These are phyloP conservation scores for Verticillium nubilum DNA, from an alignment of 2,329 filamentous ascomycete species.

Conservation along the genomic window DNA sequence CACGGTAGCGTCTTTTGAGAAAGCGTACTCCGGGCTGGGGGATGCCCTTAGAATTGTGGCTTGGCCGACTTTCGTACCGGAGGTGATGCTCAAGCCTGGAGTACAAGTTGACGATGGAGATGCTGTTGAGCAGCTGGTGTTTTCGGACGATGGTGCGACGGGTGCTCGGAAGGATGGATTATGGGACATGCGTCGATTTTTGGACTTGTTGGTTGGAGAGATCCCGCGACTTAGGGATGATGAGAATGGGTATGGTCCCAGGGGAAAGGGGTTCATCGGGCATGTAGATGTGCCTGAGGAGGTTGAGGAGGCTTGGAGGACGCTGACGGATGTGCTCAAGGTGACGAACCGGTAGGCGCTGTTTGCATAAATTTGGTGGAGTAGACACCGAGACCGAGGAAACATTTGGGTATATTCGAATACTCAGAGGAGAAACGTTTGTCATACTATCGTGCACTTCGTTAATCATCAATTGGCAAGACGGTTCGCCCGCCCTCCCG, in stretches of 20 bases:
- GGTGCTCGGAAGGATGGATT: constrained; percentile 12
- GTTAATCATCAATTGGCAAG: constrained; percentile 16
- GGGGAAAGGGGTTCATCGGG: constrained; percentile 33
- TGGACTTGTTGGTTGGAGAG: constrained; percentile 35
- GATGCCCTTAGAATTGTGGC: neutral
- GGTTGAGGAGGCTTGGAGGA: constrained; percentile 26
- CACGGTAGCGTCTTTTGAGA: constrained; percentile 33
- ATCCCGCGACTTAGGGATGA: constrained; percentile 36
- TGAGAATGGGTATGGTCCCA: constrained; percentile 34
- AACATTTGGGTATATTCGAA: too few species aligned
- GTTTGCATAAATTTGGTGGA: too few species aligned
- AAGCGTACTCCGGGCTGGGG: constrained; percentile 21
- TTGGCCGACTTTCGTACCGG: constrained; percentile 10
- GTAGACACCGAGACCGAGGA: too few species aligned
- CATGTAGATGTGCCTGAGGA: constrained; percentile 34
- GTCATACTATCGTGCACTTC: neutral
- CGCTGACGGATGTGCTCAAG: neutral
- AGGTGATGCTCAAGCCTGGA: neutral
- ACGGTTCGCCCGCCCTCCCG: constrained; percentile 15
- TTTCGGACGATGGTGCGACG: neutral
- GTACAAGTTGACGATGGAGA: neutral
- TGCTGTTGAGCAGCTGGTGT: neutral
- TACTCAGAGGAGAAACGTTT: too few species aligned
- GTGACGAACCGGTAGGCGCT: neutral
- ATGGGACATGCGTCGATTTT: constrained; percentile 32